Conservation (phyloP, 2,329 filamentous ascomycete species). For the Raffaelea deltoideospora region DNA sequence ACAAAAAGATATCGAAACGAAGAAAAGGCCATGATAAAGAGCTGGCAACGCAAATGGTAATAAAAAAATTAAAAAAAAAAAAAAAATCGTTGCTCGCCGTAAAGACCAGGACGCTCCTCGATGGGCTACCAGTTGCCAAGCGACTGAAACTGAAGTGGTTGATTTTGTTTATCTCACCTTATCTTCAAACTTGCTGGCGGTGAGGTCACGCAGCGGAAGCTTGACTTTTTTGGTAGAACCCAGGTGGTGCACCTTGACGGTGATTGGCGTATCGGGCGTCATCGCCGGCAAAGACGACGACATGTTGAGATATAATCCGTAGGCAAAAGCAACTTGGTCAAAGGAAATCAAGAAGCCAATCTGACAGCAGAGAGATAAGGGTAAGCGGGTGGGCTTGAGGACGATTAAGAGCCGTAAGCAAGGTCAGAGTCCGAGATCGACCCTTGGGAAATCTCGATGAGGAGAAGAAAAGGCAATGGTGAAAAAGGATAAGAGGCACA, state of each 20-base stretch:
- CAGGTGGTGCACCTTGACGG: conserved; percentile 70
- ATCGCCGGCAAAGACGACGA: conserved; percentile 18
- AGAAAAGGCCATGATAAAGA: too few relatives aligned
- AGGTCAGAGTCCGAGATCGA: not conserved
- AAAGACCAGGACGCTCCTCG: too few relatives aligned
- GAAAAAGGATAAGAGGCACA: not conserved
- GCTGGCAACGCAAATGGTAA: too few relatives aligned
- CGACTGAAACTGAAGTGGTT: too few relatives aligned
- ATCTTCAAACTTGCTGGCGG: conserved; percentile 55
- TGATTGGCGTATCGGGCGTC: conserved; percentile 56
- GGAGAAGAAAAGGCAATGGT: not conserved
- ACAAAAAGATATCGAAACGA: too few relatives aligned
- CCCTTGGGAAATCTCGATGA: too few relatives aligned
- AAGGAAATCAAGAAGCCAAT: not conserved
- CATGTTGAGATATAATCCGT: too few relatives aligned
- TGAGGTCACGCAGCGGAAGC: conserved; percentile 74
- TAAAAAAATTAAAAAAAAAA: not conserved
- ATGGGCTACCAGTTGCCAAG: too few relatives aligned
- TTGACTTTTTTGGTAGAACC: conserved; percentile 72
- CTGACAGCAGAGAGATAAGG: not conserved
- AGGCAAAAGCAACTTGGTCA: too few relatives aligned
- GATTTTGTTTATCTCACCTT: conserved; percentile 52
- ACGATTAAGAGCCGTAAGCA: too few relatives aligned
- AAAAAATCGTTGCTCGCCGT: too few relatives aligned
- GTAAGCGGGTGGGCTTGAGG: too few relatives aligned